Evolutionary conservation across 768 basidiomycete species (phyloP).

Genomic region (Suillus sp.): DNA sequence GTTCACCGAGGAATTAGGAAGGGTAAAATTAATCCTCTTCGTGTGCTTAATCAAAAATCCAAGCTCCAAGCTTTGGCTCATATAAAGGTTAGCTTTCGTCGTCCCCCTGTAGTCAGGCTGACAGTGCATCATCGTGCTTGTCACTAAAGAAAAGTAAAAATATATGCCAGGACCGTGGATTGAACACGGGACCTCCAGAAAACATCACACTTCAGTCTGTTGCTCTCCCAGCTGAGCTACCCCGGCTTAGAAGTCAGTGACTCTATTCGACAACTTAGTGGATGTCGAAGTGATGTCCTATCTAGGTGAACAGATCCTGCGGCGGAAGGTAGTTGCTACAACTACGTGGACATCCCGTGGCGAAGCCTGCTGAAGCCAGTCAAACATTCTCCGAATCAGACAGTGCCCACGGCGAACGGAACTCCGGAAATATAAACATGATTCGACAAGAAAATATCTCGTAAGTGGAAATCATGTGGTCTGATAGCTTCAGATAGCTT

Average conservation of each 20-base stretch:
- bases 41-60: neutral
- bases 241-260: constrained; percentile 19
- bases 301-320: neutral
- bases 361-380: neutral
- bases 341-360: constrained; percentile 3
- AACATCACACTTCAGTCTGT: constrained; percentile 34
- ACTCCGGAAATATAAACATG: neutral
- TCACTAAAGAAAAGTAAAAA: constrained; percentile 15
- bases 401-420: neutral
- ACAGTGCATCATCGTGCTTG: neutral
- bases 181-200: constrained; percentile 49
- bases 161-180: constrained; percentile 45
- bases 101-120: neutral
- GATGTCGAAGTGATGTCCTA: neutral
- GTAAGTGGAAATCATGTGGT: constrained; percentile 5
- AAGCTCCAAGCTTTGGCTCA: neutral
- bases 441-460: neutral
- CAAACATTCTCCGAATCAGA: neutral
- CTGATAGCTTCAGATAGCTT: neutral
- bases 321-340: neutral
- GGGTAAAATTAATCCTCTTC: too few species aligned
- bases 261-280: neutral
- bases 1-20: too few species aligned
- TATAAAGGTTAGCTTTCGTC: neutral
- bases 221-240: constrained; percentile 43